These are phyloP conservation scores for Colletotrichum graminicola DNA, from an alignment of 2,329 filamentous ascomycete genomes.

Conservation along the genomic window DNA sequence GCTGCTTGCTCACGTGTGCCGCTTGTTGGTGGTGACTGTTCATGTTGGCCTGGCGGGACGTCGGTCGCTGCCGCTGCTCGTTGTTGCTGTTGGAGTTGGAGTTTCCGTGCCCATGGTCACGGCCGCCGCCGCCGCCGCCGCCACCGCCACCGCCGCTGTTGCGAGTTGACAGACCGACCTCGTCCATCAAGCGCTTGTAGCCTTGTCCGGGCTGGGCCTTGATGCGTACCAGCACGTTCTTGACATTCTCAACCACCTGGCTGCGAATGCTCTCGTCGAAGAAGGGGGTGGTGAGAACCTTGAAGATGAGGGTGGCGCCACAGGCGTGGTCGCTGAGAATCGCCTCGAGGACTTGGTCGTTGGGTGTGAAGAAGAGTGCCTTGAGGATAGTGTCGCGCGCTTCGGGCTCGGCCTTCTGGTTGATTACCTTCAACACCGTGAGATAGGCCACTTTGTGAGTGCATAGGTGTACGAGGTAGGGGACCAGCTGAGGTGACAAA, in stretches of 20 bases:
- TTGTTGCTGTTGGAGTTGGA: constrained; percentile 54
- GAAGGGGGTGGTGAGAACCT: constrained; percentile 96
- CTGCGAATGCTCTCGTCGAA: constrained; percentile 91
- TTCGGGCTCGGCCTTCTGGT: constrained; percentile 94
- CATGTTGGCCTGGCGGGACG: constrained; percentile 65
- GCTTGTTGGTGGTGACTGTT: constrained; percentile 58
- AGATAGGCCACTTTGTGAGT: constrained; percentile 99
- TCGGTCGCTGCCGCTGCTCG: constrained; percentile 67
- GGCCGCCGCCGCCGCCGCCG: constrained; percentile 47
- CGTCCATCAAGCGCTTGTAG: constrained; percentile 99
- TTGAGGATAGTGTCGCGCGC: constrained; percentile 90
- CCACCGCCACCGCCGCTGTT: constrained; percentile 58
- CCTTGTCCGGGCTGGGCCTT: constrained; percentile 95
- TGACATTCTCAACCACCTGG: constrained; percentile 92
- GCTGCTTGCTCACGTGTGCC: constrained; percentile 58
- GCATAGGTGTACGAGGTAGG: constrained; percentile 93
- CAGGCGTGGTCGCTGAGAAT: constrained; percentile 93
- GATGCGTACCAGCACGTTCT: constrained; percentile 86
- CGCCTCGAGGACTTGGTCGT: constrained; percentile 87
- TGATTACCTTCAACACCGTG: constrained; percentile 97
- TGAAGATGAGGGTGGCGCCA: constrained; percentile 96
- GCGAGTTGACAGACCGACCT: constrained; percentile 87
- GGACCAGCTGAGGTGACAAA: constrained; percentile 89
- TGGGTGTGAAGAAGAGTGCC: constrained; percentile 90
- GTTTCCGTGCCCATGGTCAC: constrained; percentile 55